phyloP scores from a whole-genome alignment of 768 basidiomycete species.

The Trametes villosa region DNA sequence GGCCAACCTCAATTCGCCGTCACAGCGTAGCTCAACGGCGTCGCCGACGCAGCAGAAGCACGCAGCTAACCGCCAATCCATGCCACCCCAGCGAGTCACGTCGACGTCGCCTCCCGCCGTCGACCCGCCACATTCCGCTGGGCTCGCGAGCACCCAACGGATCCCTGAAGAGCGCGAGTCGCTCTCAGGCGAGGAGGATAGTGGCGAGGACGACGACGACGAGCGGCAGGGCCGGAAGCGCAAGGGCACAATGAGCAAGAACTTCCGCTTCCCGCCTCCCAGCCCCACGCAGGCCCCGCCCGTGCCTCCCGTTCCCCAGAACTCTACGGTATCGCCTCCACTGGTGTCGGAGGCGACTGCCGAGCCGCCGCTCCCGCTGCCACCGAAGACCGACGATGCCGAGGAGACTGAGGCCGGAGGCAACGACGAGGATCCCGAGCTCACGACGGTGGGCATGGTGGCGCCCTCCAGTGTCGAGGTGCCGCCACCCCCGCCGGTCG shows the following conservation, averaged over 20 bases:
- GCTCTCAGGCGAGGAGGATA: constrained; percentile 39
- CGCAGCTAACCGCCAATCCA: constrained; percentile 62
- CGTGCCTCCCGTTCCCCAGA: constrained; percentile 28
- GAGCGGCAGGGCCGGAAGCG: constrained; percentile 34
- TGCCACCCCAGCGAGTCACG: constrained; percentile 57
- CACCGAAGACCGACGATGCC: constrained; percentile 13
- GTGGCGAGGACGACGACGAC: constrained; percentile 22
- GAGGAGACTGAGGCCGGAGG: no score
- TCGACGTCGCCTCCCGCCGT: constrained; percentile 46
- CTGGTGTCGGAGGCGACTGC: constrained; percentile 1
- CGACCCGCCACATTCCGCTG: constrained; percentile 42
- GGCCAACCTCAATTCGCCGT: constrained; percentile 53
- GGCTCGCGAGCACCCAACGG: constrained; percentile 26
- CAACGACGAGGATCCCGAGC: constrained; percentile 21
- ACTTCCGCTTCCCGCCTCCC: constrained; percentile 33
- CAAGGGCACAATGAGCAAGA: constrained; percentile 74
- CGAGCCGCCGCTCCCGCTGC: constrained; percentile 22
- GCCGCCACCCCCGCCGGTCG: constrained; percentile 78
- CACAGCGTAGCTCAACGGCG: constrained; percentile 38
- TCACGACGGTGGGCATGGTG: constrained; percentile 42
- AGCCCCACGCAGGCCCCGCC: constrained; percentile 40
- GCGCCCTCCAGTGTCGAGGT: constrained; percentile 73
- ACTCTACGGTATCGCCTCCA: constrained; percentile 2
- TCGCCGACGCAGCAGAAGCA: constrained; percentile 36
- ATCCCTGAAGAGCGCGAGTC: constrained; percentile 54